A percentile compares a stretch with the other conserved stretches of the same genome.
phyloP scores from a whole-genome alignment of 371 early-diverging fungal genomes.

The Polyrhizophydium stewartii region DNA sequence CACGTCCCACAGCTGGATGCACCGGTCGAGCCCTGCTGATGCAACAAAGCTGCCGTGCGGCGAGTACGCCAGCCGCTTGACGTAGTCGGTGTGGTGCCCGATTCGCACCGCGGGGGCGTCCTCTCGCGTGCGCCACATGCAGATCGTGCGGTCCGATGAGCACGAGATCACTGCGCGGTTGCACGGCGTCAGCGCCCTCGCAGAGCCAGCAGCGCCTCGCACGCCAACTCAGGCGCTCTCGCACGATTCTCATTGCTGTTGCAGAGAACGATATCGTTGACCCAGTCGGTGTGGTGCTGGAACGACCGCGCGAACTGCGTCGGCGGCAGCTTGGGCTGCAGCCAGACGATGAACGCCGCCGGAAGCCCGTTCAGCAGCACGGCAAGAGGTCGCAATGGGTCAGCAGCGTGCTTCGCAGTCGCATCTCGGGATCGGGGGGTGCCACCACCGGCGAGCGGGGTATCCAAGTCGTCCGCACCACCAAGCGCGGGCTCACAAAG shows the following conservation, averaged over 20 bases:
- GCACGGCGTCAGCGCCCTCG: neutral
- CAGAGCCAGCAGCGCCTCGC: neutral
- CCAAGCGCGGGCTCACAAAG: too few species aligned
- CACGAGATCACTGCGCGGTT: constrained; percentile 85
- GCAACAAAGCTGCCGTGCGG: constrained; percentile 73
- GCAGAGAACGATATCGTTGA: constrained; percentile 85
- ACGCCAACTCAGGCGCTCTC: constrained; percentile 12
- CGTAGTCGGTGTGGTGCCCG: constrained; percentile 67
- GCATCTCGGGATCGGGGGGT: neutral
- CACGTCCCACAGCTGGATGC: constrained; percentile 87
- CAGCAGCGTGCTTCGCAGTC: neutral
- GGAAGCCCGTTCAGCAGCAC: neutral
- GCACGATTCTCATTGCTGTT: constrained; percentile 53
- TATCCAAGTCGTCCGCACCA: too few species aligned
- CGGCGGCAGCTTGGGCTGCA: constrained; percentile 22
- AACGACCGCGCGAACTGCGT: constrained; percentile 65
- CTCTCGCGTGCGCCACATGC: constrained; percentile 55
- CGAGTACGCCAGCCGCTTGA: constrained; percentile 32
- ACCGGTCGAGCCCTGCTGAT: constrained; percentile 90
- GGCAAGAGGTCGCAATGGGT: neutral
- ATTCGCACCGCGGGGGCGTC: constrained; percentile 39
- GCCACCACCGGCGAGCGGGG: neutral
- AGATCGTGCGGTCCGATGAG: constrained; percentile 89
- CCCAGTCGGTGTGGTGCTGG: constrained; percentile 93
- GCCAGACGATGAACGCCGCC: neutral